Base-by-base conservation (phyloP, 2,329 filamentous ascomycete genomes). In the Knufia petricola region DNA sequence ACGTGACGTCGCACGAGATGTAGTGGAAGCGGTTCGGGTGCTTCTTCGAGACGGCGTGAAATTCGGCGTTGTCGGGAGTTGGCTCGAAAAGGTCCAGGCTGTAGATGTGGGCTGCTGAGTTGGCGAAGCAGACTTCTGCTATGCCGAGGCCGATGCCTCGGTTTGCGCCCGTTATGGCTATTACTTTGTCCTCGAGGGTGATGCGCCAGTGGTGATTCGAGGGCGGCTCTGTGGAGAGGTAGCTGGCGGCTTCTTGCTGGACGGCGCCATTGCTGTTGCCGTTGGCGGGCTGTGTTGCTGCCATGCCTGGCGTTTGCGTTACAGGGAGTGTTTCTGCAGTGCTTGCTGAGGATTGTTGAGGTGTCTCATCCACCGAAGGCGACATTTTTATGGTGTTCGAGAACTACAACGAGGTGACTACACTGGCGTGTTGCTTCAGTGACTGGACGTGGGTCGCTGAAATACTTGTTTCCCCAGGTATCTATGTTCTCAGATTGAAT, bases 101-200 rank as follows among this genome's bases (percentile, higher is more conserved):
- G 61, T 66, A 70, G 39, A 70, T 62, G 28, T 51, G 55, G 28
- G 60, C 62, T 17, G 70, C 70, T 2, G 59, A 59, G 57, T 73
- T 73, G 54, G 64, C 66, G 8, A 74, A 62, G 54, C 69, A 72
- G 39, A 69, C 66, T 54, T 73, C 66, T 19, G 70, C 70, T 38
- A 73, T 66, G 15, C 69, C 70, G 3, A 72, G 63, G 7, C 69
- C 70, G 38, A 72, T 72, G 46, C 70, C 64, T 53, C 68, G 64
- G 58, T 70, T 69, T 36, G 68, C 68, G 12, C 68, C 68, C 2
- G 68, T 69, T 52, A 70, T 65, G 58, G 52, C 60, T n/a, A 59
- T 50, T 26, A 61, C 55, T 40, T 72, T 72, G 55, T 65, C 63
- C 46, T 61, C 63, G 15, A 73, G 61, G 1, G 65, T 67, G 4